These are phyloP conservation scores for Staphylotrichum longicolle DNA, from an alignment of 495 filamentous ascomycete species.

Conservation along the genomic window DNA sequence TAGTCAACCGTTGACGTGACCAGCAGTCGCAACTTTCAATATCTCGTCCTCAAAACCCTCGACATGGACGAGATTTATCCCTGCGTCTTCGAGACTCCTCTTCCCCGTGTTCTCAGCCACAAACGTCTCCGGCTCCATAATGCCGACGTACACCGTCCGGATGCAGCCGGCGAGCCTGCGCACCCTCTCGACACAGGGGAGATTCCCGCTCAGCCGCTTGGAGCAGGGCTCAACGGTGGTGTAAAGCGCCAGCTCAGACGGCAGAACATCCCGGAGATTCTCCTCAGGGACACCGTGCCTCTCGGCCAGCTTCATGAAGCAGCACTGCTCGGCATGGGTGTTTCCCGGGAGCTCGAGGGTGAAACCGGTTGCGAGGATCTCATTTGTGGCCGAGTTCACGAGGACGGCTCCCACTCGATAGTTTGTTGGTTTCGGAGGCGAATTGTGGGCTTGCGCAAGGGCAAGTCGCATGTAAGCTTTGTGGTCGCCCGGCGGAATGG, in stretches of 20 bases:
- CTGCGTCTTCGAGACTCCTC: slow-evolving; percentile 64
- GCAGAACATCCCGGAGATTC: slow-evolving; percentile 54
- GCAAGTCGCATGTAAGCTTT: slow-evolving; percentile 66
- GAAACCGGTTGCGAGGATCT: slow-evolving; percentile 79
- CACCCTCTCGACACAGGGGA: slow-evolving; percentile 80
- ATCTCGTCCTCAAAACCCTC: slow-evolving; percentile 79
- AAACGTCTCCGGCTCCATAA: slow-evolving; percentile 86
- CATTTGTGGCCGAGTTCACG: slow-evolving; percentile 55
- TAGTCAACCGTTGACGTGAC: slow-evolving; percentile 50
- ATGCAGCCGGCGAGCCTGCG: slow-evolving; percentile 61
- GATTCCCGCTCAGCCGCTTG: slow-evolving; percentile 74
- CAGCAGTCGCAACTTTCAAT: slow-evolving; percentile 72
- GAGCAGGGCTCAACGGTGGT: slow-evolving; percentile 95
- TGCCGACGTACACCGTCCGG: slow-evolving; percentile 79
- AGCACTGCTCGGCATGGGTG: slow-evolving; percentile 94
- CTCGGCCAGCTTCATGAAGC: slow-evolving; percentile 71
- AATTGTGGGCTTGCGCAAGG: slow-evolving; percentile 69
- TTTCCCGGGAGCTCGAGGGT: slow-evolving; percentile 89
- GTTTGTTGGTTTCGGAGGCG: slow-evolving; percentile 82
- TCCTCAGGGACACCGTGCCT: slow-evolving; percentile 52
- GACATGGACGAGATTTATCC: slow-evolving; percentile 71
- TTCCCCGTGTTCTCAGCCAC: slow-evolving; percentile 76
- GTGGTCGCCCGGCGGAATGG: slow-evolving; percentile 51
- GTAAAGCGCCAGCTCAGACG: slow-evolving; percentile 64
- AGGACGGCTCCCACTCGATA: slow-evolving; percentile 90